These are phyloP conservation scores for Acer saccharum DNA, from an alignment of 345 rosid genomes.

Conservation along the genomic window DNA sequence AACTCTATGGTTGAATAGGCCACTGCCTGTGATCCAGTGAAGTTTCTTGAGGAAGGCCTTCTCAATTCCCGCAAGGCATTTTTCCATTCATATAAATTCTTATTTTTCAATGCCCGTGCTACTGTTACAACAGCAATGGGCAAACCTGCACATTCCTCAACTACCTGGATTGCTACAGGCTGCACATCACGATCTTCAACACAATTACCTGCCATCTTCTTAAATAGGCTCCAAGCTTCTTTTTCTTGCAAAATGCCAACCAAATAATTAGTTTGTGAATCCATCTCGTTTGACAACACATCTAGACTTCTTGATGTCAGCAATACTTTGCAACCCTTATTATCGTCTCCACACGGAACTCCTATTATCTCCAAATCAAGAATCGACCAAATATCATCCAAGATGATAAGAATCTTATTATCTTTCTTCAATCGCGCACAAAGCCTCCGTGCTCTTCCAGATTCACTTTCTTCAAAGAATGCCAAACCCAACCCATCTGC, in stretches of 20 bases:
- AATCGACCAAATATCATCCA: slow-evolving; percentile 35
- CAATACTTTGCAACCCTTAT: not conserved
- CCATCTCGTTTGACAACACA: slow-evolving; percentile 22
- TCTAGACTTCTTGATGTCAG: not conserved
- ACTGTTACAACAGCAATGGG: not conserved
- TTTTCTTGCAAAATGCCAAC: slow-evolving; percentile 8
- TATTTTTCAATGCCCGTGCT: no score
- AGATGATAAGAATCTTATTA: slow-evolving; percentile 27
- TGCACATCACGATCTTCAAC: slow-evolving; percentile 3
- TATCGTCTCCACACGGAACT: slow-evolving; percentile 23
- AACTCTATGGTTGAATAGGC: no score
- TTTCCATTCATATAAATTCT: no score
- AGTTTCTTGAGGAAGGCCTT: no score
- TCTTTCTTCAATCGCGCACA: slow-evolving; percentile 9
- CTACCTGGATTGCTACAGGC: slow-evolving; percentile 13
- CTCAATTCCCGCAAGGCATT: no score
- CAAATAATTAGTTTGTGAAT: not conserved
- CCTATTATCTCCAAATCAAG: slow-evolving; percentile 31
- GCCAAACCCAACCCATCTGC: slow-evolving; percentile 18
- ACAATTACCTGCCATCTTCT: slow-evolving; percentile 17
- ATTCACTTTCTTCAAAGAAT: not conserved
- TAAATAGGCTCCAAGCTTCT: slow-evolving; percentile 41
- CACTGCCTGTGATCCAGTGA: no score
- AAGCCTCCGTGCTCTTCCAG: slow-evolving; percentile 4
- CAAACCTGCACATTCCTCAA: not conserved